Base-by-base conservation (phyloP, 1,139 yeast species). In the Geotrichum carabidarum region DNA sequence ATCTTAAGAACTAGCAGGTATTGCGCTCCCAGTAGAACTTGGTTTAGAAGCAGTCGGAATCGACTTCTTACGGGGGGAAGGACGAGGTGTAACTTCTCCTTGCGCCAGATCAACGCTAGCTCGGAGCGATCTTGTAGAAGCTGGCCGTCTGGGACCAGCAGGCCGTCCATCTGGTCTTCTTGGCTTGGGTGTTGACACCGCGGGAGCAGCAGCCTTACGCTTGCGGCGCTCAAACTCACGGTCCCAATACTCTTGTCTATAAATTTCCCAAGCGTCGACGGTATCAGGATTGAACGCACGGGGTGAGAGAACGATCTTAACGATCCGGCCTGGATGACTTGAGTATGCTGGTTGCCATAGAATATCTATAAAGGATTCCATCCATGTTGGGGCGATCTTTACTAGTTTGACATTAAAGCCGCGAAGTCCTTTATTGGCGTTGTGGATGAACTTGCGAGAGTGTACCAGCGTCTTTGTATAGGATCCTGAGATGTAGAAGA, bases 181-280 rank as follows among this genome's bases (percentile, higher is more conserved):
- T 9, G 36, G 12, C 6, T 44, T 43, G 12, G 36, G 31, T 18
- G 38, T 40, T 17, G 49, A 52, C 12, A 50, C 35, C 9, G 50
- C 15, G 8, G 47, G 17, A 8, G 56, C 30, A 15, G 40, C 22
- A 8, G 47, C 34, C 18, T 43, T 43, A 12, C 47, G 40, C 38
- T 38, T 46, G n/a, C 42, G 32, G n/a, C 95, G 78, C 6, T 83
- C 81, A 1, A 90, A 86, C 68, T 90, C 97, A 62, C 86, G 78
- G 35, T 83, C 81, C 97, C 98, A 93, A 66, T 90, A 93, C 67
- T 91, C 97, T 63, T 88, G 88, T 57, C 99, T 74, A 65, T 91
- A 93, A 48, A 89, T 71, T 65, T 93, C 99, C 99, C 99, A 93
- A 11, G 91, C 94, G 67, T 91, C 97, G 61, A 96, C 77, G 3